A percentile compares a stretch with the other conserved stretches of the same genome.
These are phyloP conservation scores for Iris macrosiphon DNA, from an alignment of 106 monocot genomes.

Conservation along the genomic window DNA sequence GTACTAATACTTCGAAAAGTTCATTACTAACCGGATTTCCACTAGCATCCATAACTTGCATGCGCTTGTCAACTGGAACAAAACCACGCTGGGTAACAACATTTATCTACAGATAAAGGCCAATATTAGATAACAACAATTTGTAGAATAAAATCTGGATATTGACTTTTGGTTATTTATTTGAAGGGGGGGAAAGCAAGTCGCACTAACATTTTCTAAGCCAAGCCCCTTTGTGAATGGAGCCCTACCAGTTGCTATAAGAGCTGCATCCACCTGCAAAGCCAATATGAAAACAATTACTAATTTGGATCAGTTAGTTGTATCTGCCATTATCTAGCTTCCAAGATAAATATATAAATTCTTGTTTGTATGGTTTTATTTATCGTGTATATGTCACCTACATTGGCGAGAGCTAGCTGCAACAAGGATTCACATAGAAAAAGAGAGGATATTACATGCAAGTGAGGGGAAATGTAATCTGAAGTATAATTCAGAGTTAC, in stretches of 20 bases:
- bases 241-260: slow-evolving; percentile 96
- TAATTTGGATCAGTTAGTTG: not conserved
- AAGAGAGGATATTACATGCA: no score
- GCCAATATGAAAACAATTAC: not conserved
- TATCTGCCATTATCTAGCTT: no score
- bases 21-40: slow-evolving; percentile 64
- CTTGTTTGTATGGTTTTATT: no score
- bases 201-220: slow-evolving; percentile 71
- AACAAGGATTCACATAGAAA: no score
- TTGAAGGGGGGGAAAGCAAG: no score
- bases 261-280: slow-evolving; percentile 94
- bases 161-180: no score
- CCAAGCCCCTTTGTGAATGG: slow-evolving; percentile 98
- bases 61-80: slow-evolving; percentile 89
- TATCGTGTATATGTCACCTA: no score
- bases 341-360: no score
- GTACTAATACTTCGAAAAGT: slow-evolving; percentile 2
- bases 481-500: no score
- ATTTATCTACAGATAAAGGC: slow-evolving; percentile 55
- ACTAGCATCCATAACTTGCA: slow-evolving; percentile 79
- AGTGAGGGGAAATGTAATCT: no score
- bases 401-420: no score
- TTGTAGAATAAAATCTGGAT: no score
- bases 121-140: not conserved
- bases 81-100: slow-evolving; percentile 94